Base-by-base conservation (phyloP, 2,329 filamentous ascomycete species). In the Apiospora saccharicola region DNA sequence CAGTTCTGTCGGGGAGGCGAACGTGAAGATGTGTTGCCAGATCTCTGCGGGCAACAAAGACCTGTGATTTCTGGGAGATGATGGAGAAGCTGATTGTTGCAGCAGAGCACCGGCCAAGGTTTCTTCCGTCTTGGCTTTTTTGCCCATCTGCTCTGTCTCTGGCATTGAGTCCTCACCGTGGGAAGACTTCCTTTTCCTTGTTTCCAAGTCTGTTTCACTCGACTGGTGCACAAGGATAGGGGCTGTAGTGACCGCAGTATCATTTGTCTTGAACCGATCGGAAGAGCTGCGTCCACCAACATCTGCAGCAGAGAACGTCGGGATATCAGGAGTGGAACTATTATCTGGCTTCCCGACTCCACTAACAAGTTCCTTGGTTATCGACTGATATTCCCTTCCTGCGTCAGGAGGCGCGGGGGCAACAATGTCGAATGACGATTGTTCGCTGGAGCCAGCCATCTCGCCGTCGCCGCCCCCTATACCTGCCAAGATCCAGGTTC, bases 21-120 rank as follows among this genome's bases (percentile, higher is more conserved):
- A 91, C 77, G 87, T 88, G 81, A 94, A 93, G 77, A 94, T 85
- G 78, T 88, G 87, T 78, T 94, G 91, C 91, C 92, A 94, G 78
- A 93, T 83, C 82, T 91, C 89, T 76, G 86, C 84, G 78, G 90
- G 88, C 72, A 79, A 72, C 26, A 73, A 70, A 72, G 74, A 76
- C 69, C 68, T 75, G 47, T 75, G 74, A 68, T 74, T 73, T 26
- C 22, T 70, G 47, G 37, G 49, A 70, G 26, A 16, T 41, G 44
- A 43, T 61, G 53, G 26, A 49, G 72, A 71, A 24, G 53, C 24
- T 26, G 44, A 37, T 19, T n/a, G 34, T 37, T 64, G 19, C 34
- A 34, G 57, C 22, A 64, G 34, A 64, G 34, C 37, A 19, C 4
- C 34, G 19, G 57, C 5, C 34, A 24, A 13, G 8, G 34, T 22